Evolutionary conservation across 2,329 filamentous ascomycete species (phyloP).

Genomic region (Aspergillus transmontanensis): DNA sequence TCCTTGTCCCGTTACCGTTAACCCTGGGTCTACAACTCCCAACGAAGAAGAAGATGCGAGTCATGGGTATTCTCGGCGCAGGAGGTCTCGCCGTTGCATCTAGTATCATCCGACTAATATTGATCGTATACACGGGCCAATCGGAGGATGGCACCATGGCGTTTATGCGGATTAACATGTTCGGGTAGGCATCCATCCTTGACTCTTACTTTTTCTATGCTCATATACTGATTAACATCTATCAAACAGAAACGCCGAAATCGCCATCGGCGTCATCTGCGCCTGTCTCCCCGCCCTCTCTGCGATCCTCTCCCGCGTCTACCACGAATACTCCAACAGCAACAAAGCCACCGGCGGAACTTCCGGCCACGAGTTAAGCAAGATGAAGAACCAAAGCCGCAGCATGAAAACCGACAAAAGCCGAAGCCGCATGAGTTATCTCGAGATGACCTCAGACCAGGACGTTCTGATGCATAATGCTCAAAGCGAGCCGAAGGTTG

Average conservation of each 20-base stretch:
- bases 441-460: conserved; percentile 26
- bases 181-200: conserved; percentile 33
- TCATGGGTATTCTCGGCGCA: conserved; percentile 53
- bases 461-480: conserved; percentile 29
- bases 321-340: conserved; percentile 32
- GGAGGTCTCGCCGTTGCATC: conserved; percentile 40
- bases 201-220: conserved; percentile 21
- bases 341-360: conserved; percentile 18
- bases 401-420: conserved; percentile 19
- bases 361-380: conserved; percentile 27
- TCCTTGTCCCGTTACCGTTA: conserved; percentile 53
- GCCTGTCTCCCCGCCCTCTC: conserved; percentile 44
- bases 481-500: conserved; percentile 29
- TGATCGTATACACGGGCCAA: conserved; percentile 27
- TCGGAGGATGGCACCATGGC: conserved; percentile 28
- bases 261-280: conserved; percentile 45
- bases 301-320: conserved; percentile 35
- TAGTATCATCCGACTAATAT: conserved; percentile 30
- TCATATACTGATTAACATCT: conserved; percentile 31
- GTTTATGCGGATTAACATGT: conserved; percentile 36
- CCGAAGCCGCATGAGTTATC: conserved; percentile 19
- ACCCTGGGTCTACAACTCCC: conserved; percentile 50
- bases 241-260: conserved; percentile 42
- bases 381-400: conserved; percentile 18
- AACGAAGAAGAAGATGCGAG: conserved; percentile 47